A percentile compares a stretch with the other conserved stretches of the same genome.
Conservation (phyloP, 257 asterid genomes). For the Scutellaria galericulata region DNA sequence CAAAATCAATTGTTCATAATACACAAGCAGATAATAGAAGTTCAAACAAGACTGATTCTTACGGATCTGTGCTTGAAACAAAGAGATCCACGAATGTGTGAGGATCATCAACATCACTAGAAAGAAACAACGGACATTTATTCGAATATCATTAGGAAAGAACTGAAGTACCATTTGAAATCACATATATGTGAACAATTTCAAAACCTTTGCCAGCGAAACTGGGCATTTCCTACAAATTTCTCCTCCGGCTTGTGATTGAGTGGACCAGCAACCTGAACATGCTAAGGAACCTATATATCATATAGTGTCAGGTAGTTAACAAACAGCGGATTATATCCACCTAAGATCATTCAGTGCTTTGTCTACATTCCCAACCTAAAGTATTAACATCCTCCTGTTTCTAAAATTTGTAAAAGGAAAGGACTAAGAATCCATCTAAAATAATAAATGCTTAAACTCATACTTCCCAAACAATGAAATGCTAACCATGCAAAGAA, state of each 20-base stretch:
- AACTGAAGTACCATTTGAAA: constrained; percentile 25
- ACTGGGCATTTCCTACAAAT: constrained; percentile 81
- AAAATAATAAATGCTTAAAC: constrained; percentile 14
- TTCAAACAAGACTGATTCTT: constrained; percentile 45
- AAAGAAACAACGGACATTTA: constrained; percentile 32
- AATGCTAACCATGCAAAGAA: constrained; percentile 3
- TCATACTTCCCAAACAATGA: not conserved
- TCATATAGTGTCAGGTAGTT: not conserved
- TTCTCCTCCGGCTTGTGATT: constrained; percentile 69
- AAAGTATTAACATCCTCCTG: not conserved
- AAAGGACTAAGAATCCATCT: not conserved
- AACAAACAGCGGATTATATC: constrained; percentile 17
- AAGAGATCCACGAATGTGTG: constrained; percentile 78
- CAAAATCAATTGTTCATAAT: constrained; percentile 30
- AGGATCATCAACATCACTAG: constrained; percentile 83
- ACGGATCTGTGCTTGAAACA: constrained; percentile 89
- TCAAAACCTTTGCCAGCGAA: constrained; percentile 91
- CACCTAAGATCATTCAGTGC: not conserved
- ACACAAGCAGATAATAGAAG: not conserved
- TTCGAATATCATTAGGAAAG: constrained; percentile 21
- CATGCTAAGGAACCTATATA: constrained; percentile 60
- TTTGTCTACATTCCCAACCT: constrained; percentile 7
- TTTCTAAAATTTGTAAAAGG: not conserved
- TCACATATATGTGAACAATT: constrained; percentile 13
- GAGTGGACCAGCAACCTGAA: constrained; percentile 80